Conservation (phyloP, 176 grass and related monocot species). For the Ensete glaucum region DNA sequence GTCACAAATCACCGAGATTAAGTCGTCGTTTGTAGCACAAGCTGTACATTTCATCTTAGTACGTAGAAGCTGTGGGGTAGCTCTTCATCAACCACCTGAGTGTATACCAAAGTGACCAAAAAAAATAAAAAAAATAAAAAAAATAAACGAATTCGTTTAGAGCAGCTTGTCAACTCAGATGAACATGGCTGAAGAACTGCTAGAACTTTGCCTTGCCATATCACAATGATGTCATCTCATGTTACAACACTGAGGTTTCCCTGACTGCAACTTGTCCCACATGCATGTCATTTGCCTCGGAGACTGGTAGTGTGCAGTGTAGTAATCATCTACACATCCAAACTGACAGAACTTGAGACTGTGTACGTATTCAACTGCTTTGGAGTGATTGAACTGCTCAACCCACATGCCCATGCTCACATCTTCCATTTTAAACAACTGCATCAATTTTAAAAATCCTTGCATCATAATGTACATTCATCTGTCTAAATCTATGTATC, state of each 20-base stretch:
- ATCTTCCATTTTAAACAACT: constrained; percentile 19
- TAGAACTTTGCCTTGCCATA: background rate
- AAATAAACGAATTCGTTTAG: background rate
- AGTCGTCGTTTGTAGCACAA: no score
- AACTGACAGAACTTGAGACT: constrained; percentile 10
- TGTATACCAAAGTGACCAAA: background rate
- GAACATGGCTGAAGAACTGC: background rate
- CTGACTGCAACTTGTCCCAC: constrained; percentile 12
- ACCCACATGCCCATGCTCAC: constrained; percentile 22
- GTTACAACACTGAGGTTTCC: constrained; percentile 11
- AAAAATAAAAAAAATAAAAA: background rate
- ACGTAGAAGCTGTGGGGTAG: background rate
- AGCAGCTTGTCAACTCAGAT: no score
- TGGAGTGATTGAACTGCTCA: constrained; percentile 8
- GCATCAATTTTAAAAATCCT: background rate
- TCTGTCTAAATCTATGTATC: background rate
- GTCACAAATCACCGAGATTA: no score
- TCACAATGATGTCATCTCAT: constrained; percentile 6
- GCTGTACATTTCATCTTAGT: no score
- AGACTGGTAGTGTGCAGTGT: constrained; percentile 17
- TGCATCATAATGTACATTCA: background rate
- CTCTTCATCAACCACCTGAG: background rate
- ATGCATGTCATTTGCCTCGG: constrained; percentile 10
- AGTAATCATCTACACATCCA: constrained; percentile 10
- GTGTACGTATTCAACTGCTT: constrained; percentile 7